Percentiles rank a stretch among this genome's conserved stretches.
phyloP scores from a whole-genome alignment of 805 yeast genomes.

The Schwanniomyces yamadae region DNA sequence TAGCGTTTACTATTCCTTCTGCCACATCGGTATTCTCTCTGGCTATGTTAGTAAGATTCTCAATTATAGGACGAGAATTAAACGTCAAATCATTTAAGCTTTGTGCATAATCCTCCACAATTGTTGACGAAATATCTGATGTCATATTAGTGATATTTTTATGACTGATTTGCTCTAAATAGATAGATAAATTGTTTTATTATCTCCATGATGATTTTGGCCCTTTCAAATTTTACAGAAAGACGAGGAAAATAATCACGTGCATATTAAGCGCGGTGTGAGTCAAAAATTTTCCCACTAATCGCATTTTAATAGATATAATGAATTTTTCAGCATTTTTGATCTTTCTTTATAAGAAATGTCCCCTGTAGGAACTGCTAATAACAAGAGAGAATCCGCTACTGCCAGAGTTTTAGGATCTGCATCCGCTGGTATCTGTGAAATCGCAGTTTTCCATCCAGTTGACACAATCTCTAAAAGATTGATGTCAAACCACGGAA shows the following conservation, averaged over 20 bases:
- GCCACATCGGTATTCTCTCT: constrained; percentile 80
- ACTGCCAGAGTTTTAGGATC: constrained; percentile 91
- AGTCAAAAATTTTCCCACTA: constrained; percentile 4
- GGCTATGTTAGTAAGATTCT: constrained; percentile 80
- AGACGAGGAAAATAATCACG: too few species aligned
- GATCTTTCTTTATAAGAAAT: constrained; percentile 18
- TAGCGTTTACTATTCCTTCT: constrained; percentile 69
- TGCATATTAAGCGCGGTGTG: constrained; percentile 7
- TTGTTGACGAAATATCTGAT: constrained; percentile 5
- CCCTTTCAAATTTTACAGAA: constrained; percentile 4
- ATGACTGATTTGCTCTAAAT: too few species aligned
- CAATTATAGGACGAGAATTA: constrained; percentile 88
- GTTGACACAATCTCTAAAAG: constrained; percentile 98
- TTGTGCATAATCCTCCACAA: constrained; percentile 59
- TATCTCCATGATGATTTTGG: too few species aligned
- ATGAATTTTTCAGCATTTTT: too few species aligned
- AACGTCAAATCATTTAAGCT: constrained; percentile 76
- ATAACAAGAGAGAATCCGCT: constrained; percentile 85
- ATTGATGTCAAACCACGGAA: constrained; percentile 79
- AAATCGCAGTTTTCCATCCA: constrained; percentile 96
- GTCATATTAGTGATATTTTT: constrained; percentile 3
- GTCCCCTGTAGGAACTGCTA: constrained; percentile 36
- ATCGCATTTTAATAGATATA: too few species aligned
- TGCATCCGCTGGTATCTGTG: constrained; percentile 97
- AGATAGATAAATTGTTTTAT: too few species aligned